A percentile compares a stretch with the other conserved stretches of the same genome.
These are phyloP conservation scores for Akanthomyces dipterigenus DNA, from an alignment of 2,329 filamentous ascomycete species.

Conservation along the genomic window DNA sequence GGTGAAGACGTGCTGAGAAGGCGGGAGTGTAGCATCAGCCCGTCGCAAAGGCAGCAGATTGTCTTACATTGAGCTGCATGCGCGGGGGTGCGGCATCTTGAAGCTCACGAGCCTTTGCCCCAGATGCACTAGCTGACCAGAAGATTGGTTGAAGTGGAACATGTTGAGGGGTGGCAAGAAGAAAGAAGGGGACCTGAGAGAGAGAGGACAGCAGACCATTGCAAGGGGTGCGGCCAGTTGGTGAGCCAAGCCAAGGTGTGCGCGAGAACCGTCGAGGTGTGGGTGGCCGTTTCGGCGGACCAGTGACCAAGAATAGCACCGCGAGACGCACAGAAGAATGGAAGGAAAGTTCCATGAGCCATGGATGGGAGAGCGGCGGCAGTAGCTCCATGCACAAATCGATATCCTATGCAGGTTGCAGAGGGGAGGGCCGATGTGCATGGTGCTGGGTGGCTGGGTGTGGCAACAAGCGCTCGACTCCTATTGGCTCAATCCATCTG, in stretches of 20 bases:
- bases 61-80: slow-evolving; percentile 8
- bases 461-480: neutral
- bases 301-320: slow-evolving; percentile 1
- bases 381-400: slow-evolving; percentile 7
- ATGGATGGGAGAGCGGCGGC: neutral
- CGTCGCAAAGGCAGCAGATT: slow-evolving; percentile 6
- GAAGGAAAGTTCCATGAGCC: neutral
- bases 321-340: slow-evolving; percentile 1
- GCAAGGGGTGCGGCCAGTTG: neutral
- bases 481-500: neutral
- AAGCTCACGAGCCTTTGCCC: neutral
- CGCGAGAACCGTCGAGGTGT: slow-evolving; percentile 3
- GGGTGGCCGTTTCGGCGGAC: neutral
- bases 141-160: neutral
- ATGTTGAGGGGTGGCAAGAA: neutral
- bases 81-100: neutral
- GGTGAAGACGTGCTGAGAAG: slow-evolving; percentile 6
- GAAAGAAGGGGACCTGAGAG: neutral
- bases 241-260: slow-evolving; percentile 8
- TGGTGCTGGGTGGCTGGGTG: neutral
- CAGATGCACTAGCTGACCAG: neutral
- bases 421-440: neutral
- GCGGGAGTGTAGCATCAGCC: slow-evolving; percentile 6
- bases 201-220: neutral
- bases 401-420: neutral